These are phyloP conservation scores for Candida xiaguanensis DNA, from an alignment of 805 yeast species.

Conservation along the genomic window DNA sequence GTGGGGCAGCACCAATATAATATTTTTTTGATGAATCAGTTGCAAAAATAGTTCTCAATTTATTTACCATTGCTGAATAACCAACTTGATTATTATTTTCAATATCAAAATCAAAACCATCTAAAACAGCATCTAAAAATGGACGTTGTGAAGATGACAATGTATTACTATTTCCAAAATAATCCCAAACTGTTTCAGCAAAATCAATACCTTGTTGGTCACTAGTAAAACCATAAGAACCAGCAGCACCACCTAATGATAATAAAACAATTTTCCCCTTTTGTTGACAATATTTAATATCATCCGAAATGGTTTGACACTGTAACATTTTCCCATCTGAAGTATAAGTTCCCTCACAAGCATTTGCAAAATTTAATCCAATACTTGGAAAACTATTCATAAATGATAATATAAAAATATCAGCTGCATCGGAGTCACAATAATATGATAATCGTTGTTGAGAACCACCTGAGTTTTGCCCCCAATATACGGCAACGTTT, in stretches of 20 bases:
- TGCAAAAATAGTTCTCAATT: constrained; percentile 18
- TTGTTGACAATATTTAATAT: constrained; percentile 71
- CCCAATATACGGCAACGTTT: constrained; percentile 29
- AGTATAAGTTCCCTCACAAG: constrained; percentile 36
- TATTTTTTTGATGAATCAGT: constrained; percentile 26
- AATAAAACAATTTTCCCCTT: constrained; percentile 75
- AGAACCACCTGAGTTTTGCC: constrained; percentile 22
- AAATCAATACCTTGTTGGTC: constrained; percentile 52
- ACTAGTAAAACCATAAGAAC: constrained; percentile 37
- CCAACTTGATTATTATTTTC: constrained; percentile 62
- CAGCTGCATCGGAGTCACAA: constrained; percentile 68
- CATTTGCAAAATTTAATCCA: constrained; percentile 46
- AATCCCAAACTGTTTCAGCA: constrained; percentile 42
- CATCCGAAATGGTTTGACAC: constrained; percentile 46
- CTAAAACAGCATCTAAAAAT: constrained; percentile 72
- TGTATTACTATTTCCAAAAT: constrained; percentile 33
- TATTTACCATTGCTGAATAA: constrained; percentile 52
- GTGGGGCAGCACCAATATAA: constrained; percentile 37
- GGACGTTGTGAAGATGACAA: constrained; percentile 33
- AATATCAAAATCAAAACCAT: constrained; percentile 80
- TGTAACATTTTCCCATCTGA: constrained; percentile 37
- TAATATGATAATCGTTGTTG: constrained; percentile 44
- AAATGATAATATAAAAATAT: constrained; percentile 70
- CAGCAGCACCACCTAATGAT: constrained; percentile 57
- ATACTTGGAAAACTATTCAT: constrained; percentile 52